A percentile compares a stretch with the other conserved stretches of the same genome.
These are phyloP conservation scores for Wickerhamomyces silvicola DNA, from an alignment of 805 yeast species.

Conservation along the genomic window DNA sequence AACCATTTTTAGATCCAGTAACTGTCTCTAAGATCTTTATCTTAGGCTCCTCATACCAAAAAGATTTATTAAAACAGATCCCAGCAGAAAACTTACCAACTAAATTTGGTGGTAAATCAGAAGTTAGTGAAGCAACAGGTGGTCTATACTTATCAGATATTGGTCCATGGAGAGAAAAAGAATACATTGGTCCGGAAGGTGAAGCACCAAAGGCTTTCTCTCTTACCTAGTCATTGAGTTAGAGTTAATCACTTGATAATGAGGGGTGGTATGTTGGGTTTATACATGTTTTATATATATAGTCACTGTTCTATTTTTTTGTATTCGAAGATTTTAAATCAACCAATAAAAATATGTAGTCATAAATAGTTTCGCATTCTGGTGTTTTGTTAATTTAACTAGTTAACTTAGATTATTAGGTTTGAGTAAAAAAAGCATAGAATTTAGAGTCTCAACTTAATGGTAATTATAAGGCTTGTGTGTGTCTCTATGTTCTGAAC, in stretches of 20 bases:
- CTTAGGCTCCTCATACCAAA: slow-evolving; percentile 69
- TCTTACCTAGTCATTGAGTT: slow-evolving; percentile 1
- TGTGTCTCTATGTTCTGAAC: no score
- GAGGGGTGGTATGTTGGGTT: not conserved
- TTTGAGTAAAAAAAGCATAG: no score
- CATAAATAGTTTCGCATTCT: no score
- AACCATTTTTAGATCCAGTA: slow-evolving; percentile 94
- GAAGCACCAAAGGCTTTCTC: slow-evolving; percentile 67
- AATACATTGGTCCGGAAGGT: slow-evolving; percentile 92
- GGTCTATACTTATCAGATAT: slow-evolving; percentile 83
- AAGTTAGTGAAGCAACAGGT: slow-evolving; percentile 58
- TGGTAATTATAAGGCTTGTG: no score
- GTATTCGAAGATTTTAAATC: no score
- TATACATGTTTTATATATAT: no score
- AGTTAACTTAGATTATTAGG: no score
- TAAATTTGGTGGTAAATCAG: slow-evolving; percentile 84
- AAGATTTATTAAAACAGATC: slow-evolving; percentile 84
- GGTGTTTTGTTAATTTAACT: no score
- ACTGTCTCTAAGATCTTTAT: slow-evolving; percentile 93
- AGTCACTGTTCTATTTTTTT: no score
- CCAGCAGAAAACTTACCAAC: slow-evolving; percentile 88
- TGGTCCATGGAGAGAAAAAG: slow-evolving; percentile 95
- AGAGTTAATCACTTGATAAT: not conserved
- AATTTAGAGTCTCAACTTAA: no score
- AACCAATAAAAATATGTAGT: no score